Evolutionary conservation across 306 rosid genomes (phyloP), one percentile per base, ranked within the genome.

Genomic region (Vigna radiata): DNA sequence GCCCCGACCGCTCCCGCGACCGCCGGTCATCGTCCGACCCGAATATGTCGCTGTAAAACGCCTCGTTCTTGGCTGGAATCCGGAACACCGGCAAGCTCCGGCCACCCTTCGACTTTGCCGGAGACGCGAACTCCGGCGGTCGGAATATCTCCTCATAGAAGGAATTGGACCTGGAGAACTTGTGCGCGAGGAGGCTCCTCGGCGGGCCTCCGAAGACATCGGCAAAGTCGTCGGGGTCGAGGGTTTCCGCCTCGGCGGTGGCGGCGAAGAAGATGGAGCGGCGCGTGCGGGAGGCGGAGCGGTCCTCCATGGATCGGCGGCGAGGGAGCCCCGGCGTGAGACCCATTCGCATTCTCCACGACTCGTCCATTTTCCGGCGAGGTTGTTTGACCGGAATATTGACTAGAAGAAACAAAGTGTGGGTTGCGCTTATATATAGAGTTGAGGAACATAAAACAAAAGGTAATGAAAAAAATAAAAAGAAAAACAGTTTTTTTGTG

Each of bases 181-280:
- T 87, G 59, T 84, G 79, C 12, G 70, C 83, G 8, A 88, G 82
- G 43, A 89, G 83, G 71, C 93, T 91, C 53, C 86, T 78, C 0
- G 97, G 98, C 18, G 98, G 98, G 4, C 98, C 98, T 0, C 98
- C 98, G 17, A 91, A 93, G 52, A 93, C 98, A 83, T 93, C 98
- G 15, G 91, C 77, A 37, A 91, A 93, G 78, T 91, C 91, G 0
- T 85, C 89, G 1, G 89, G 87, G 48, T 88, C 80, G 8, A 89
- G 76, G 37, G 73, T 69, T 60, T 70, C 82, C 50, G 87, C 15
- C 11, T 27, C 72, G 5, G 60, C 18, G 18, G 61, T 39, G 29
- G 58, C 48, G 4, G 88, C 11, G 77, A 84, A 82, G 7, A 87
- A 84, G 9, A 84, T 53, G 7, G 87, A 79, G 49, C 81, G 84